Conservation (phyloP, 257 asterid species). For the Fraxinus americana region DNA sequence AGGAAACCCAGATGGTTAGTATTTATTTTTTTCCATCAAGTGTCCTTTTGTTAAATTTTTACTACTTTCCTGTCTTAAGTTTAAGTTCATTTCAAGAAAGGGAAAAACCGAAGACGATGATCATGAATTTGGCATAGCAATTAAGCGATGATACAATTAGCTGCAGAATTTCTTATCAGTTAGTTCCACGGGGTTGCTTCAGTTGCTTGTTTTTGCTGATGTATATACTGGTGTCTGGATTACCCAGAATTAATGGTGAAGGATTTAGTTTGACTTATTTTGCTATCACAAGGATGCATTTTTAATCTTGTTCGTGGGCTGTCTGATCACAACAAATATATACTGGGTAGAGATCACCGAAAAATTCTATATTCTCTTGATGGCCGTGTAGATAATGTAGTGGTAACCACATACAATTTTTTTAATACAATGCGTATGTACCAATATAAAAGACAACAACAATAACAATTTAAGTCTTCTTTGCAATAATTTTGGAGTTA, state of each 20-base stretch:
- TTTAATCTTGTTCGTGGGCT: background rate
- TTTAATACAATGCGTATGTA: background rate
- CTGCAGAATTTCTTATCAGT: background rate
- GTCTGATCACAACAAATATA: background rate
- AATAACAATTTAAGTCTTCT: too few relatives aligned
- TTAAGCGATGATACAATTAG: background rate
- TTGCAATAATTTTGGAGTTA: background rate
- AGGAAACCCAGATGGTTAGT: constrained; percentile 86
- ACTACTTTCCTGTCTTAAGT: background rate
- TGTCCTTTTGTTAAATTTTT: background rate
- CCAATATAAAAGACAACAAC: too few relatives aligned
- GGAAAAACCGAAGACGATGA: too few relatives aligned
- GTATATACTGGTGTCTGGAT: too few relatives aligned
- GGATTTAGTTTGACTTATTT: too few relatives aligned
- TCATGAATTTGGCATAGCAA: too few relatives aligned
- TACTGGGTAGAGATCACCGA: background rate
- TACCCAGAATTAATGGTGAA: background rate
- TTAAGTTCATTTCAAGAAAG: background rate
- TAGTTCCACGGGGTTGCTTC: background rate
- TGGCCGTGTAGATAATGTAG: too few relatives aligned
- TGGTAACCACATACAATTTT: background rate
- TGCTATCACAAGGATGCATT: too few relatives aligned
- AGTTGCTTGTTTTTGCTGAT: background rate
- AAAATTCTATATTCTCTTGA: too few relatives aligned
- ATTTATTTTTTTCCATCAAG: background rate